Conservation (phyloP, 129 eudicot genomes). For the Heracleum sosnowskyi region DNA sequence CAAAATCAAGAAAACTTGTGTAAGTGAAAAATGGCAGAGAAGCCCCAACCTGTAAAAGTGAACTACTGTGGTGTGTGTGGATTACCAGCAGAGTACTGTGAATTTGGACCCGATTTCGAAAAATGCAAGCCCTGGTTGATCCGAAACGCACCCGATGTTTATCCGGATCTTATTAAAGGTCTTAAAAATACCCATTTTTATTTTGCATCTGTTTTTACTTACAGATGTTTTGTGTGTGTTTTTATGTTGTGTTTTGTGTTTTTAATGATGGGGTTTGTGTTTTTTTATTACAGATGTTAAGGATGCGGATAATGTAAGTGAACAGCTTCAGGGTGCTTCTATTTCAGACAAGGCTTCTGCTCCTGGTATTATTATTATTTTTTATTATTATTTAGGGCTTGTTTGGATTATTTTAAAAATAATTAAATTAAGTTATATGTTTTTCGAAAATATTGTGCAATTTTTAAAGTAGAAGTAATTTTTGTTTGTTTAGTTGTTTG, state of each 20-base stretch:
- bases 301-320: constrained; percentile 66
- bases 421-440: background rate
- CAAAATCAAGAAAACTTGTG: background rate
- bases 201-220: background rate
- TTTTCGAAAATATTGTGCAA: background rate
- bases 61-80: constrained; percentile 73
- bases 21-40: constrained; percentile 51
- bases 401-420: background rate
- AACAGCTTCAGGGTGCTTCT: constrained; percentile 61
- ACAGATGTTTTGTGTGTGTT: background rate
- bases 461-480: background rate
- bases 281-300: constrained; percentile 19
- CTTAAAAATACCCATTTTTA: background rate
- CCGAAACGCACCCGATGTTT: constrained; percentile 59
- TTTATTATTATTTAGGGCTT: background rate
- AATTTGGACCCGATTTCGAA: constrained; percentile 86
- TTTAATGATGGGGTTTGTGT: background rate
- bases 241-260: background rate
- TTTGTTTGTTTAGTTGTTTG: too few relatives aligned
- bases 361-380: constrained; percentile 22
- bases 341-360: constrained; percentile 38
- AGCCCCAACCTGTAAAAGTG: constrained; percentile 52
- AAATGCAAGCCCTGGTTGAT: constrained; percentile 97
- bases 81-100: constrained; percentile 77
- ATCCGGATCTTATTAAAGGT: constrained; percentile 84